Evolutionary conservation across 2,329 filamentous ascomycete genomes (phyloP), one percentile per base, ranked within the genome.

Genomic region (Penicillium aurantiogriseum): DNA sequence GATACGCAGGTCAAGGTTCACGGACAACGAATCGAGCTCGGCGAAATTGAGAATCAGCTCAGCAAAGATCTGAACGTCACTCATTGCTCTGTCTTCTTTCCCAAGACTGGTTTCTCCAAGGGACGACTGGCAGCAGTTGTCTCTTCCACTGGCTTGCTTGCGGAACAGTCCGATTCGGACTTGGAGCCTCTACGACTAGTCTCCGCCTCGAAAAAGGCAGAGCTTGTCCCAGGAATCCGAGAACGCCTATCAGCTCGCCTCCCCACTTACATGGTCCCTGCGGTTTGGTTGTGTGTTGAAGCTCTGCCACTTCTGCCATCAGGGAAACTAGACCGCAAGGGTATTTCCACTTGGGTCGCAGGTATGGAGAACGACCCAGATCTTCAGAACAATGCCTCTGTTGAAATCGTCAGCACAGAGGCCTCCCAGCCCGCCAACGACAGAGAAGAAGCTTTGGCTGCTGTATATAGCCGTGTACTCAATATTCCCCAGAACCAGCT

Each of bases 1-100:
- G 87, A 89, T 64, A 82, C 82, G n/a, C 86, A 87, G 69, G 82
- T 88, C 54, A 90, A 90, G 72, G 74, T 89, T 29, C 79, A 81
- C 11, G 89, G 89, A 27, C 87, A 84, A 62, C 77, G 87, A 54
- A 81, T 88, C 51, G 89, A 87, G 71, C 77, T 86, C 50, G 80
- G 76, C 11, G 81, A 80, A 67, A 80, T 80, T 52, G 82, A 77
- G 67, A 74, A 74, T 59, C 76, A 71, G 35, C 60, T 76, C 13
- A 68, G 58, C 29, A 64, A 63, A 17, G 68, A 75, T 46, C 31
- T 58, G 1, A 58, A 63, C 13, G 63, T 76, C 21, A 73, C 71
- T 44, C 73, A 76, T 55, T 72, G 70, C 29, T 56, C 74, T 6
- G 70, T 74, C 0, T 59, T 76, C 13, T 68, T 76, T 44, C 72